Percentiles rank a stretch among this genome's conserved stretches.
These are phyloP conservation scores for Trichosporon coremiiforme DNA, from an alignment of 1,284 basidiomycete species.

Conservation along the genomic window DNA sequence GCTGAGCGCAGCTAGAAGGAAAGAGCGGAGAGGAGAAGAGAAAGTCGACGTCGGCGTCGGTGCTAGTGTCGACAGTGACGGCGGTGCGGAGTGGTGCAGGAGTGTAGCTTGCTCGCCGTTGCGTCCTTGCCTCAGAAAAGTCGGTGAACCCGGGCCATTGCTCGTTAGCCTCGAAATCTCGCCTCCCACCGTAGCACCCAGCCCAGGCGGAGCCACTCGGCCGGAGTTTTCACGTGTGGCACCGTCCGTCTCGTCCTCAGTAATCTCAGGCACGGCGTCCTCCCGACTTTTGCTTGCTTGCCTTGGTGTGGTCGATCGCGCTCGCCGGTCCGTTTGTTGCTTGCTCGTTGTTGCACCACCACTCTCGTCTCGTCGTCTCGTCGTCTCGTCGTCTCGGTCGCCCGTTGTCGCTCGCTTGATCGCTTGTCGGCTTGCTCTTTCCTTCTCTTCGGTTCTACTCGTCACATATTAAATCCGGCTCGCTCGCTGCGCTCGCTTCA, in stretches of 20 bases:
- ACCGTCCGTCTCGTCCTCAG: constrained; percentile 9
- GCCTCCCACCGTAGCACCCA: background rate
- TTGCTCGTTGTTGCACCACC: background rate
- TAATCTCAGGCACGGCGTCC: constrained; percentile 18
- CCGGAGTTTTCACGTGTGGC: constrained; percentile 24
- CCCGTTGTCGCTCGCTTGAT: background rate
- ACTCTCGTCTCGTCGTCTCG: background rate
- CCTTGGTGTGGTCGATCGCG: background rate
- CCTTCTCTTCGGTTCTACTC: background rate
- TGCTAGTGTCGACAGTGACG: background rate
- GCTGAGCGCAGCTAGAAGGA: too few relatives aligned
- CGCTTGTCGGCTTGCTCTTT: background rate
- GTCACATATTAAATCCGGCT: too few relatives aligned
- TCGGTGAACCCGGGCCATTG: background rate
- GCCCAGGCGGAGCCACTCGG: background rate
- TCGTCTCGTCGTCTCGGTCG: background rate
- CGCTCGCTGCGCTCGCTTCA: constrained; percentile 20
- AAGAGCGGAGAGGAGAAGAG: too few relatives aligned
- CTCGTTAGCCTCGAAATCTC: constrained; percentile 23
- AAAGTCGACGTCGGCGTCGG: background rate
- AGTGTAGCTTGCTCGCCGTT: background rate
- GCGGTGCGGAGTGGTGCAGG: background rate
- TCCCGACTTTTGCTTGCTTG: constrained; percentile 27
- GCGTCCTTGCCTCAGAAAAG: background rate
- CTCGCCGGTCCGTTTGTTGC: background rate